Percentiles rank a stretch among this genome's conserved stretches.
phyloP scores from a whole-genome alignment of 345 rosid species.

The Draba incana region DNA sequence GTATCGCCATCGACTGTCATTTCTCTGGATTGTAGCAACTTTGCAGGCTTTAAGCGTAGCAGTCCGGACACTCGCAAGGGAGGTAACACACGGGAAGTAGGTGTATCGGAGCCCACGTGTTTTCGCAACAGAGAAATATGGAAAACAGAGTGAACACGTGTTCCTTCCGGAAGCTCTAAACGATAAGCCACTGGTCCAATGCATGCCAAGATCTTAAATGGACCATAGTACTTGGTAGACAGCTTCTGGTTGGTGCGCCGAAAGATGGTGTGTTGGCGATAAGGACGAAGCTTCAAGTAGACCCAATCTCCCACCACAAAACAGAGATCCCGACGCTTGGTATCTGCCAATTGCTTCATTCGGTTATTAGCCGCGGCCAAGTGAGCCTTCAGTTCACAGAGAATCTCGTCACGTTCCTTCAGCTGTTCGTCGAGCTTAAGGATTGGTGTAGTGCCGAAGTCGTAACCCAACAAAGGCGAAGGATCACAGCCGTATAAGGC shows the following conservation, averaged over 20 bases:
- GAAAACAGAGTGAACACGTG: background rate
- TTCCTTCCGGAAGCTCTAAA: background rate
- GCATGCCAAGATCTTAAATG: background rate
- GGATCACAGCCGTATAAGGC: background rate
- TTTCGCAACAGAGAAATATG: background rate
- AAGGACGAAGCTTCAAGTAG: background rate
- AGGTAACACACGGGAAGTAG: no score
- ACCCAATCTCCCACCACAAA: slow-evolving; percentile 3
- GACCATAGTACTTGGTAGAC: background rate
- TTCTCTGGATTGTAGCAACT: no score
- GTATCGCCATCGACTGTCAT: no score
- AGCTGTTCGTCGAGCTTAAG: background rate
- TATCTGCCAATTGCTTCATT: background rate
- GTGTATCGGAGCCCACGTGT: no score
- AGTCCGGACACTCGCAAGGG: no score
- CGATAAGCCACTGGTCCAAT: background rate
- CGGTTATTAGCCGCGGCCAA: background rate
- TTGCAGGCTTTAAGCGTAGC: no score
- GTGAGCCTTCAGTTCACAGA: background rate
- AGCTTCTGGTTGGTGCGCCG: background rate
- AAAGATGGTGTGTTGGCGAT: background rate
- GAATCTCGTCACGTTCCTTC: background rate
- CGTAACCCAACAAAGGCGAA: background rate
- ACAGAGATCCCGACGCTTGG: background rate
- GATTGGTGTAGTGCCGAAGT: background rate